Conservation (phyloP, 257 asterid genomes). For the Jasminum sambac region DNA sequence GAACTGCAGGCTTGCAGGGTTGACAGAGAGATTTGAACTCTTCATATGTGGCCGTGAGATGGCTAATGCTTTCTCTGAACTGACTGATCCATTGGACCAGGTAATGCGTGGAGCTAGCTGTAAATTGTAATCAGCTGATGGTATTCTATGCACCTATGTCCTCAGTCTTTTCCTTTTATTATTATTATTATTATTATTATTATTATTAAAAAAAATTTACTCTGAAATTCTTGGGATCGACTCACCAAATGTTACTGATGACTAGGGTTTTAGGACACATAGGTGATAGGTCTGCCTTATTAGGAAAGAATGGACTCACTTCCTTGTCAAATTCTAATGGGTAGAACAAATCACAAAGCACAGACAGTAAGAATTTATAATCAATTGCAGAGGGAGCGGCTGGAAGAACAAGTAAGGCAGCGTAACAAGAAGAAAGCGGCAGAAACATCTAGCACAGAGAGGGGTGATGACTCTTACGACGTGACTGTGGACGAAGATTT, state of each 20-base stretch:
- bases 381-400: constrained; percentile 63
- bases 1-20: constrained; percentile 60
- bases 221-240: too few relatives aligned
- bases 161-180: background rate
- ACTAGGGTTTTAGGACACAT: background rate
- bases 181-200: too few relatives aligned
- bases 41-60: constrained; percentile 88
- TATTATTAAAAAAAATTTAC: too few relatives aligned
- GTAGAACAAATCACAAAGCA: constrained; percentile 1
- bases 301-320: background rate
- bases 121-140: background rate
- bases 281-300: background rate
- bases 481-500: constrained; percentile 92
- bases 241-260: background rate
- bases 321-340: background rate
- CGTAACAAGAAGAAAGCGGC: constrained; percentile 66
- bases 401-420: constrained; percentile 95
- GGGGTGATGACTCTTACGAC: constrained; percentile 53
- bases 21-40: constrained; percentile 97
- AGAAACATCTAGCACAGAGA: constrained; percentile 30
- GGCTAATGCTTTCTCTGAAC: constrained; percentile 90
- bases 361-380: background rate
- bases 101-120: constrained; percentile 28
- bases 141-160: background rate
- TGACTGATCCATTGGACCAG: constrained; percentile 97